Evolutionary conservation across 1,139 yeast species (phyloP).

Genomic region (Suhomyces chickasaworum): DNA sequence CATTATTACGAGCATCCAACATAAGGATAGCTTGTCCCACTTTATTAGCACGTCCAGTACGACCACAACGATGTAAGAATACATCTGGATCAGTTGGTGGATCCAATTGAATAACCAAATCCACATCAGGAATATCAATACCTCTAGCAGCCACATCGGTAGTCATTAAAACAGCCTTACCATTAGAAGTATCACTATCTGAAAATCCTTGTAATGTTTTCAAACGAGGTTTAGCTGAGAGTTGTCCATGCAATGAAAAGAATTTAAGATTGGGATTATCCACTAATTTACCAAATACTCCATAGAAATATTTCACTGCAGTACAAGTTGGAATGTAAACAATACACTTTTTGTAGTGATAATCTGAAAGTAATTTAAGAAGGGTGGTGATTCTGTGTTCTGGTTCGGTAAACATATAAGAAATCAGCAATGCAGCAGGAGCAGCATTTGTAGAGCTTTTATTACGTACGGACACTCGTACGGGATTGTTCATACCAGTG

Average conservation of each 20-base stretch:
- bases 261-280: slow-evolving; percentile 40
- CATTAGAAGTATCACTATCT: slow-evolving; percentile 40
- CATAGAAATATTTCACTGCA: slow-evolving; percentile 74
- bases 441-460: slow-evolving; percentile 35
- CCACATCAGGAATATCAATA: slow-evolving; percentile 89
- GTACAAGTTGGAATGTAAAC: slow-evolving; percentile 92
- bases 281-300: slow-evolving; percentile 44
- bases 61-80: slow-evolving; percentile 89
- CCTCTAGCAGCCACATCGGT: slow-evolving; percentile 95
- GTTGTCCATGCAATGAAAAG: slow-evolving; percentile 82
- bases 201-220: slow-evolving; percentile 67
- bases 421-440: slow-evolving; percentile 68
- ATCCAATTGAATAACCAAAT: slow-evolving; percentile 80
- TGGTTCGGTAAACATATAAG: slow-evolving; percentile 64
- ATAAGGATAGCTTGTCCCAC: slow-evolving; percentile 78
- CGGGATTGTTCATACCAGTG: slow-evolving; percentile 89
- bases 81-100: slow-evolving; percentile 94
- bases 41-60: slow-evolving; percentile 93
- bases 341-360: slow-evolving; percentile 70
- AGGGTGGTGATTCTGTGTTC: slow-evolving; percentile 60
- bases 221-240: slow-evolving; percentile 71
- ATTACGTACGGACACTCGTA: slow-evolving; percentile 73
- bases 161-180: slow-evolving; percentile 67
- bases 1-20: slow-evolving; percentile 65
- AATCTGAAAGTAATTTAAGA: slow-evolving; percentile 53